Evolutionary conservation across 2,329 filamentous ascomycete species (phyloP), one percentile per base, ranked within the genome.

Genomic region (Pseudonectria foliicola): DNA sequence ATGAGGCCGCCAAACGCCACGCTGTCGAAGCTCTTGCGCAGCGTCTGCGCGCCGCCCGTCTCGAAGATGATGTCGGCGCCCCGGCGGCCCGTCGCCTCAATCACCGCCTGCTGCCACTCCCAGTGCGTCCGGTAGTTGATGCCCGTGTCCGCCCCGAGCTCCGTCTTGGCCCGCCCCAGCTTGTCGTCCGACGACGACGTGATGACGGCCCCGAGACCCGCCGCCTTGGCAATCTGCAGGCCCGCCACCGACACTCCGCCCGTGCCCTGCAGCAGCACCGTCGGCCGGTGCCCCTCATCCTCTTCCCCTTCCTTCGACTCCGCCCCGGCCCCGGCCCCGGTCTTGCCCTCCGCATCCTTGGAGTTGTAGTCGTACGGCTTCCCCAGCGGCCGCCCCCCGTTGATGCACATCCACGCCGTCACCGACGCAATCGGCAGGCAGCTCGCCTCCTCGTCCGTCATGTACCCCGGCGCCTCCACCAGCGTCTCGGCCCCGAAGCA

Each of bases 391-490:
- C 71, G 62, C 61, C 77, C 71, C 29, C 73, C 70, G 54, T 81
- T 80, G 46, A 83, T 63, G 7, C 72, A 64, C 72, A 77, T 80
- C 76, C 75, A 81, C 0, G 78, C 77, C 3, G 79, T 82, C 21
- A 81, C 65, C 2, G 66, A 68, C 0, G 77, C 76, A 40, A 81
- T 74, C 7, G 78, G 76, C 6, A 82, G 52, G 28, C 73, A 76
- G 13, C 66, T 63, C 1, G 75, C 79, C 55, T 82, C 75, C 41
- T 76, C 73, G 39, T 75, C 67, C 4, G 60, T 66, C 33, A 82
- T 49, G 50, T 81, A 75, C 1, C 62, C 64, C 0, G 78, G 79
- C 0, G 68, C 66, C 27, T 57, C 65, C 10, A 82, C 71, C 21
- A 83, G 57, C 1, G 68, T 68, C n/a, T 62, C 58, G 6, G 66